phyloP scores from a whole-genome alignment of 257 asterid species.

The Nicotiana benthamiana region DNA sequence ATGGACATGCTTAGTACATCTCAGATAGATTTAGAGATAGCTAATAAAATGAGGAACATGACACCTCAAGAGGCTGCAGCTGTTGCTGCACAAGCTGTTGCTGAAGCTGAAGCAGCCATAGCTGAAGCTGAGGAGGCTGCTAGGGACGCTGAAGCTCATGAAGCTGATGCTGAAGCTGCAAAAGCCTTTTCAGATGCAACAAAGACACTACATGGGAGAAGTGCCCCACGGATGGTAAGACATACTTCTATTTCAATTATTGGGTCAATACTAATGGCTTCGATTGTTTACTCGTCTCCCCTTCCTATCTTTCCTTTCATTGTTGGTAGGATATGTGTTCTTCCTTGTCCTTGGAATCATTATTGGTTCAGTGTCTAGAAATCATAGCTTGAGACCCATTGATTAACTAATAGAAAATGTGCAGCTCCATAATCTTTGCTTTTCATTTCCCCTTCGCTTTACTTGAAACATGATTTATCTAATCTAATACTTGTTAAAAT shows the following conservation, averaged over 20 bases:
- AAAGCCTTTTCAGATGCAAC: slow-evolving; percentile 37
- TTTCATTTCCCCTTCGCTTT: not conserved
- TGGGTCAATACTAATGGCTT: not conserved
- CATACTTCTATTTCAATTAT: not conserved
- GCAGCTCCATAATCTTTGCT: not conserved
- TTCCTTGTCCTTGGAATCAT: not conserved
- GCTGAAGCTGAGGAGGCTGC: slow-evolving; percentile 59
- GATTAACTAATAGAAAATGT: not conserved
- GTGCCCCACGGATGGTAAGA: slow-evolving; percentile 27
- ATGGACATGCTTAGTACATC: slow-evolving; percentile 10
- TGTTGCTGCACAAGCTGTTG: slow-evolving; percentile 51
- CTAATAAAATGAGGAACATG: slow-evolving; percentile 35
- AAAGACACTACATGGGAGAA: slow-evolving; percentile 30
- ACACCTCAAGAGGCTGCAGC: slow-evolving; percentile 56
- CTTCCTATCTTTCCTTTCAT: not conserved
- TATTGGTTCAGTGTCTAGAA: slow-evolving; percentile 4
- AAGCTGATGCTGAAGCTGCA: slow-evolving; percentile 58
- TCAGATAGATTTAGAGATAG: slow-evolving; percentile 31
- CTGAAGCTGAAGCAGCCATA: slow-evolving; percentile 60
- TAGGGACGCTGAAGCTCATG: slow-evolving; percentile 60
- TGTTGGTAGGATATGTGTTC: slow-evolving; percentile 1
- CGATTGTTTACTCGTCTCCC: not conserved
- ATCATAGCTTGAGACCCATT: not conserved
- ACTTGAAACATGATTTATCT: not conserved
- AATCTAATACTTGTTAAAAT: not conserved